Evolutionary conservation across 2,329 filamentous ascomycete genomes (phyloP).

Genomic region (Orbilia javanica): DNA sequence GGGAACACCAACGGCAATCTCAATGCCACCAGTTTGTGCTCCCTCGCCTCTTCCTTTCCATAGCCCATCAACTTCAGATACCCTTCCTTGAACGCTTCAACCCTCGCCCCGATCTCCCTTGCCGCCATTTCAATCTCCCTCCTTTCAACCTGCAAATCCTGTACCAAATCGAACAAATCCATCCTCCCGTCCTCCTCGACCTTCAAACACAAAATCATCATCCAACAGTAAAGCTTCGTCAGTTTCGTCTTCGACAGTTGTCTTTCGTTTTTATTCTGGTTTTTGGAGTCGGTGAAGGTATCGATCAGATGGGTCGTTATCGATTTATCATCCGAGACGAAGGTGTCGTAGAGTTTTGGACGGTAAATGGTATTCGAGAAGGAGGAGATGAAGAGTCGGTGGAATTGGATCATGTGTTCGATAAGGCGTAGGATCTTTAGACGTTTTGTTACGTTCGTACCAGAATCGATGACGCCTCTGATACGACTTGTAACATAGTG

Average conservation of each 20-base stretch:
- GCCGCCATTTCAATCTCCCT: slow-evolving; percentile 78
- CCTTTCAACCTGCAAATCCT: slow-evolving; percentile 79
- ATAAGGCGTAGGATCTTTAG: slow-evolving; percentile 47
- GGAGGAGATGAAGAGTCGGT: slow-evolving; percentile 29
- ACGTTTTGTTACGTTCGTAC: slow-evolving; percentile 31
- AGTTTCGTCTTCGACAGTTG: slow-evolving; percentile 45
- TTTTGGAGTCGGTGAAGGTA: slow-evolving; percentile 44
- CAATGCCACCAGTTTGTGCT: slow-evolving; percentile 77
- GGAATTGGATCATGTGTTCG: slow-evolving; percentile 57
- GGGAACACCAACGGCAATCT: slow-evolving; percentile 86
- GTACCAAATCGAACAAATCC: slow-evolving; percentile 71
- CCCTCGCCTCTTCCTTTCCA: slow-evolving; percentile 72
- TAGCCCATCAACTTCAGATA: slow-evolving; percentile 70
- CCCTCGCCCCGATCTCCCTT: slow-evolving; percentile 78
- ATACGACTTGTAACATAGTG: slow-evolving; percentile 51
- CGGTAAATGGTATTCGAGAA: slow-evolving; percentile 37
- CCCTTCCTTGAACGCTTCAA: slow-evolving; percentile 68
- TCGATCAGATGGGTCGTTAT: slow-evolving; percentile 41
- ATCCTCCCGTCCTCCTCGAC: slow-evolving; percentile 76
- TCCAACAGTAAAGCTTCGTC: slow-evolving; percentile 53
- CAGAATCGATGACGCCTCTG: slow-evolving; percentile 47
- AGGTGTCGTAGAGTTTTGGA: slow-evolving; percentile 41
- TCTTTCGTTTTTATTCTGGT: slow-evolving; percentile 53
- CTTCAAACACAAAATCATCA: slow-evolving; percentile 65
- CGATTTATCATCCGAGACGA: slow-evolving; percentile 46